Percentiles rank a stretch among this genome's conserved stretches.
phyloP scores from a whole-genome alignment of 306 rosid species.

The Prunus padus region DNA sequence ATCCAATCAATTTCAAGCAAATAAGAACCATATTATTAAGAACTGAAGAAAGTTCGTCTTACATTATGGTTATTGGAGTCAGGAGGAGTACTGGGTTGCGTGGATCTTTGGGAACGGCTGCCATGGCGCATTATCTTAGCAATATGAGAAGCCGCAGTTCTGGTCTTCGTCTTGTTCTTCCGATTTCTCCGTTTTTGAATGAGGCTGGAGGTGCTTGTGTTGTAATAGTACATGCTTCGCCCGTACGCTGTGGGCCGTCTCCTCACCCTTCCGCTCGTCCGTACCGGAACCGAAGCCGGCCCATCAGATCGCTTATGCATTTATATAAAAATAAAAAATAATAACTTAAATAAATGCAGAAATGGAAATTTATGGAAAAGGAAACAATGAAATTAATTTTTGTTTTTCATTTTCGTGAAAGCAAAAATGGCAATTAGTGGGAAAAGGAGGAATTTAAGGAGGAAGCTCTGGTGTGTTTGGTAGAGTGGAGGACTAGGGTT shows the following conservation, averaged over 20 bases:
- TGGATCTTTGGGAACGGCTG: neutral
- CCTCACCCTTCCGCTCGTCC: constrained; percentile 76
- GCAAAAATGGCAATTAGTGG: neutral
- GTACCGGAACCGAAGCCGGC: constrained; percentile 51
- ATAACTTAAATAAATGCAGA: neutral
- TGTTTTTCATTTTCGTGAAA: neutral
- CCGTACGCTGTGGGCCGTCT: constrained; percentile 53
- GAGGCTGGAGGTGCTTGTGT: constrained; percentile 26
- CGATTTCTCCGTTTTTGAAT: constrained; percentile 31
- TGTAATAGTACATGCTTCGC: constrained; percentile 44
- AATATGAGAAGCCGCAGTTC: constrained; percentile 79
- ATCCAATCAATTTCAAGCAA: constrained; percentile 1
- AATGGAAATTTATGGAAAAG: neutral
- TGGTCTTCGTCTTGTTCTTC: constrained; percentile 57
- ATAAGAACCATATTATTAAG: neutral
- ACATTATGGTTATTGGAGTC: constrained; percentile 5
- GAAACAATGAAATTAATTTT: neutral
- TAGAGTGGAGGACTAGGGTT: too few relatives aligned
- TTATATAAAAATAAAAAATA: neutral
- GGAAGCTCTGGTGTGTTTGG: too few relatives aligned
- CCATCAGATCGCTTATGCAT: constrained; percentile 83
- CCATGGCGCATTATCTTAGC: constrained; percentile 51
- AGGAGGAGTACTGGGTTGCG: neutral
- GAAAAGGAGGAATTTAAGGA: too few relatives aligned
- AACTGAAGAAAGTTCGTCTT: neutral